Base-by-base conservation (phyloP, 805 yeast genomes). In the Middelhovenomyces tepae region DNA sequence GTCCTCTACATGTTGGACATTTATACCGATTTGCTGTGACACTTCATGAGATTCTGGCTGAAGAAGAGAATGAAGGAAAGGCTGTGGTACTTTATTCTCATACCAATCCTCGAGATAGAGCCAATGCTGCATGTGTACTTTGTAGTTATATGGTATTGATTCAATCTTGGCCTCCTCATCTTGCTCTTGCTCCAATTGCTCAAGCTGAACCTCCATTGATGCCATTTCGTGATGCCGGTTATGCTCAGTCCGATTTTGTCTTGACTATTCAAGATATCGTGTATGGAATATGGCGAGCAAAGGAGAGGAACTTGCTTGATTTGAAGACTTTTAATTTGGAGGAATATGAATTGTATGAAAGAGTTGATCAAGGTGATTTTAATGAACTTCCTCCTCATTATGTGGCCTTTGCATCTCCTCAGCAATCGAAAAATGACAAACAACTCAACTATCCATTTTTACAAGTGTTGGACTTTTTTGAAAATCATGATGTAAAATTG, bases 111-210 rank as follows among this genome's bases (percentile, higher is more conserved):
- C 75, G 79, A 41, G 78, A 78, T 44, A 62, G 98, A 48, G 77
- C 96, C 5, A 91, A 91, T 51, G 93, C 97, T 11, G 96, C 97
- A 3, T 86, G 97, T 57, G 65, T 91, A 42, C 64, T 91, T 32
- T 84, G 95, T 44, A 85, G 96, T 50, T 91, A 91, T 59, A 86
- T 91, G 96, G 63, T 91, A 1, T 60, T 91, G 35, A 89, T 91
- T 11, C 98, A 91, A 54, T 78, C 85, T 9, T 91, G 98, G 98
- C 85, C 96, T 1, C 98, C 98, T 0, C 98, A 91, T 57, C 91
- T 91, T 57, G 98, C 87, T 0, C 60, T 91, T 43, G 96, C 94
- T 39, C 98, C 98, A 1, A 72, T 91, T 34, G 75, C 91, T 1
- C 97, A 91, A 56, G 73, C 78, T 4, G 86, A 81, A 31, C 95